These are phyloP conservation scores for Fraxinus nigra DNA, from an alignment of 305 asterid species.

Conservation along the genomic window DNA sequence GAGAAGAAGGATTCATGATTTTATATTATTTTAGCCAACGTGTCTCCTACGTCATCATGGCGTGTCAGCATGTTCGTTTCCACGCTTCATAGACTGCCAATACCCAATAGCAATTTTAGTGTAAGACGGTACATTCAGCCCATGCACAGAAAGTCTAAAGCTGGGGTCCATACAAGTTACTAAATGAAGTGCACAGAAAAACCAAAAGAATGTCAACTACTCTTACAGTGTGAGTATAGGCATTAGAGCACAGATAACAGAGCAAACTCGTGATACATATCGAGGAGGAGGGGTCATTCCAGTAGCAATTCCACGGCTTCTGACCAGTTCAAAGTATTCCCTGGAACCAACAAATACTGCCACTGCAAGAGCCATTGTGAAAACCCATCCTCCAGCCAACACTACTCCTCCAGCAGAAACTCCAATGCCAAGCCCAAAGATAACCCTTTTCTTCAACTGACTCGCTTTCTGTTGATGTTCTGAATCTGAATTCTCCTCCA, in stretches of 20 bases:
- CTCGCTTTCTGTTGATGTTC: slow-evolving; percentile 46
- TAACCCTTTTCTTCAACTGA: slow-evolving; percentile 74
- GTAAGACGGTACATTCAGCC: neutral
- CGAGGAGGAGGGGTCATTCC: slow-evolving; percentile 99
- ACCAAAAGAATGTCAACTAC: slow-evolving; percentile 22
- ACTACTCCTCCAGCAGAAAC: slow-evolving; percentile 78
- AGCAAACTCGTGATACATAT: slow-evolving; percentile 82
- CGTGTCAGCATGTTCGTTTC: neutral
- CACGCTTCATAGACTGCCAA: neutral
- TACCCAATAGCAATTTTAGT: neutral
- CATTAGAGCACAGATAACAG: slow-evolving; percentile 77
- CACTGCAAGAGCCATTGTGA: slow-evolving; percentile 70
- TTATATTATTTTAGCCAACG: neutral
- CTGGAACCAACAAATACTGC: slow-evolving; percentile 75
- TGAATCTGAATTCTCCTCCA: slow-evolving; percentile 36
- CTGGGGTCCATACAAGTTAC: slow-evolving; percentile 16
- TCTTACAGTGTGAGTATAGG: slow-evolving; percentile 93
- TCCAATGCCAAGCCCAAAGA: slow-evolving; percentile 90
- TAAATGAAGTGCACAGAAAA: slow-evolving; percentile 19
- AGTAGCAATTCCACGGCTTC: slow-evolving; percentile 90
- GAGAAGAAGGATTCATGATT: neutral
- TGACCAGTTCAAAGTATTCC: slow-evolving; percentile 94
- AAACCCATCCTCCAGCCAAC: slow-evolving; percentile 92
- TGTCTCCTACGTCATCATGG: neutral
- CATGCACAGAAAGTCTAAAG: slow-evolving; percentile 22